A percentile compares a stretch with the other conserved stretches of the same genome.
These are phyloP conservation scores for Asterochloris erici DNA, from an alignment of 139 green algal genomes.

Conservation along the genomic window DNA sequence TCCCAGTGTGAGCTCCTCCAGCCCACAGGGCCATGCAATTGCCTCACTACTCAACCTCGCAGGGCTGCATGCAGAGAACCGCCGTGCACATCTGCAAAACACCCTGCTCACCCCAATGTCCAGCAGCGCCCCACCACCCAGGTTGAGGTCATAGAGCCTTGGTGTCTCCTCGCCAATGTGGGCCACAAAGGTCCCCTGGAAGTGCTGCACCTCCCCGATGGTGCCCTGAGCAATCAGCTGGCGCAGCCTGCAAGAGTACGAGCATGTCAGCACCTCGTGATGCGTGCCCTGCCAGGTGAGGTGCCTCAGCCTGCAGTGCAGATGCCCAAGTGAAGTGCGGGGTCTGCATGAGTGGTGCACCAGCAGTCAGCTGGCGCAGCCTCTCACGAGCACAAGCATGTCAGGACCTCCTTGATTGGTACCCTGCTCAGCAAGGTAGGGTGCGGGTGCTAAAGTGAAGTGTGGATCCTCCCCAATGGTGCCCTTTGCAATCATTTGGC, in stretches of 20 bases:
- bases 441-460: background rate
- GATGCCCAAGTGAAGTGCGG: too few species aligned
- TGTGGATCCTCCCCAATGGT: conserved; percentile 19
- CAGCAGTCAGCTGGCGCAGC: too few species aligned
- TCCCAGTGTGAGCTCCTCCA: too few species aligned
- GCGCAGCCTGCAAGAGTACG: conserved; percentile 11
- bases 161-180: conserved; percentile 7
- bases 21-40: too few species aligned
- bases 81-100: conserved; percentile 21
- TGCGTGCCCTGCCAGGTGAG: too few species aligned
- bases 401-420: too few species aligned
- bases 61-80: too few species aligned
- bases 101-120: conserved; percentile 19
- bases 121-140: conserved; percentile 20
- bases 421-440: too few species aligned
- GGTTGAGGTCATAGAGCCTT: conserved; percentile 19
- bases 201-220: conserved; percentile 19
- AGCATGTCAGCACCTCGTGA: background rate
- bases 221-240: conserved; percentile 26
- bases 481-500: conserved; percentile 27
- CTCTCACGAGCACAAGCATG: too few species aligned
- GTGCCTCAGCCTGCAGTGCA: too few species aligned
- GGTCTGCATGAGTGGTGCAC: too few species aligned
- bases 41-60: too few species aligned
- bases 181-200: conserved; percentile 7